Evolutionary conservation across 441 rosid species (phyloP), one percentile per base, ranked within the genome.

Genomic region (Rhodomyrtus psidioides): DNA sequence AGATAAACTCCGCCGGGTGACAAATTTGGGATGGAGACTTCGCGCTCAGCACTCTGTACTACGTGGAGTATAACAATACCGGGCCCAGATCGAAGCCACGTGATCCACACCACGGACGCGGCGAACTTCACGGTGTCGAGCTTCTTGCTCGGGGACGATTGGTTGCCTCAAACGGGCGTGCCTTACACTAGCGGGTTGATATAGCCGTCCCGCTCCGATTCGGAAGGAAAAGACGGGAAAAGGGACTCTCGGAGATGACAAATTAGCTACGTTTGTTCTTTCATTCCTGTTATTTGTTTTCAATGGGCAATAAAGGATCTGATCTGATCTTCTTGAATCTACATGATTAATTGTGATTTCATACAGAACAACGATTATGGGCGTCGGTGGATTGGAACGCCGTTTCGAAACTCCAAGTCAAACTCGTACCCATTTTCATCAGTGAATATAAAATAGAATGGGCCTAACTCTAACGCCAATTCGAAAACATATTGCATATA

Each of bases 101-200:
- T 92, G 84, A 93, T 93, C 12, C 88, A 88, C 44, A 89, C 92
- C 23, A 91, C 91, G 0, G 91, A 92, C 59, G 94, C 96, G 0
- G 90, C 86, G 19, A 92, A 91, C 85, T 97, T 96, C 83, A 94
- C 97, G 0, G 96, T 93, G 6, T 85, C 92, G 1, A 88, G 83
- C 49, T 93, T 96, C 86, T 89, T 94, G 39, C 86, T 89, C 15
- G 98, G 98, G 51, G 90, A 92, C 88, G 89, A 87, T 14, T 97
- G 98, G 98, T 83, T 97, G 93, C 94, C 94, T 30, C 83, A 88
- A n/a, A 93, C 96, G 12, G 94, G 96, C 28, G 92, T 96, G 55
- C 93, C 93, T 83, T 94, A 88, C 88, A 28, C 51, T 1, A 85
- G 89, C 7, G 97, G 97, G n/a, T 90, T 93, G 58, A 4, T 90